phyloP scores from a whole-genome alignment of 2,329 filamentous ascomycete species.

The Alternaria sp. region DNA sequence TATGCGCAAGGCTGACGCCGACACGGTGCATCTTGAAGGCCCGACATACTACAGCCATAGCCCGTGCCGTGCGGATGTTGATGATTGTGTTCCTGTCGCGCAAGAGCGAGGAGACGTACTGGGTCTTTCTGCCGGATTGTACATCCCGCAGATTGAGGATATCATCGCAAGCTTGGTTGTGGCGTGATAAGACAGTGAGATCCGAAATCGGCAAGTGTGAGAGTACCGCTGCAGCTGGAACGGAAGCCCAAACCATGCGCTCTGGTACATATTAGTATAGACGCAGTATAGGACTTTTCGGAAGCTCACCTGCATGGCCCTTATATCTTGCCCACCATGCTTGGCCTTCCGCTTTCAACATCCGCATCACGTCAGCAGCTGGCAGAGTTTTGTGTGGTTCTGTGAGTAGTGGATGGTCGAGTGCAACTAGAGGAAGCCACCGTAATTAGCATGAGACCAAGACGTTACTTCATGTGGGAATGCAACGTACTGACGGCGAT shows the following conservation, averaged over 20 bases:
- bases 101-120: background rate
- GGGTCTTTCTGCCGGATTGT: background rate
- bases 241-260: background rate
- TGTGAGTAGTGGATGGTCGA: background rate
- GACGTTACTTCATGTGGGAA: too few species aligned
- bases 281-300: background rate
- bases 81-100: background rate
- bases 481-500: background rate
- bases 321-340: conserved; percentile 8
- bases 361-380: background rate
- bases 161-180: background rate
- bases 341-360: background rate
- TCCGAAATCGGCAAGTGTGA: background rate
- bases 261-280: background rate
- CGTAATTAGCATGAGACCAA: background rate
- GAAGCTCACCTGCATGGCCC: background rate
- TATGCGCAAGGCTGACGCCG: background rate
- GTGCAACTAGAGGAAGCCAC: background rate
- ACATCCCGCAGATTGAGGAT: background rate
- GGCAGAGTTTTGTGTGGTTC: background rate
- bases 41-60: background rate
- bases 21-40: conserved; percentile 2
- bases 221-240: background rate
- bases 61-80: background rate
- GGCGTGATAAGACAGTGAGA: background rate